Percentiles rank a stretch among this genome's conserved stretches.
These are phyloP conservation scores for Colletotrichum liriopes DNA, from an alignment of 2,329 filamentous ascomycete species.

Conservation along the genomic window DNA sequence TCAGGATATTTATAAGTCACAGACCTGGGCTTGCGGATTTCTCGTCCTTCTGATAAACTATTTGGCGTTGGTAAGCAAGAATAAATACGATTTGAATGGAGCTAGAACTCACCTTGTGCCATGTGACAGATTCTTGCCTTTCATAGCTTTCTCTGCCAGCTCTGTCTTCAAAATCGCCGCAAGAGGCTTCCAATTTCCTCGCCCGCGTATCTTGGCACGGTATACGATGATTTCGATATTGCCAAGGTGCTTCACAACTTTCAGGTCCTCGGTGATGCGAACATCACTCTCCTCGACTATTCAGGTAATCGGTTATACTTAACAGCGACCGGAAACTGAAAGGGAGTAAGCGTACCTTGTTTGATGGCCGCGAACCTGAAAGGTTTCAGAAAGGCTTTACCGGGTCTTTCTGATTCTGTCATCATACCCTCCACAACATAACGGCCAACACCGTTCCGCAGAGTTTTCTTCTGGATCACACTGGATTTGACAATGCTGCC, in stretches of 20 bases:
- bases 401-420: accelerated
- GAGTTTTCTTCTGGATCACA: too few species aligned
- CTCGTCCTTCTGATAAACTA: background rate
- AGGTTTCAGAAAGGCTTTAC: accelerated
- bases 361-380: background rate
- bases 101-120: background rate
- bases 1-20: background rate
- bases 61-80: too few species aligned
- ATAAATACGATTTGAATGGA: accelerated
- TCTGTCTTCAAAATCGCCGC: background rate
- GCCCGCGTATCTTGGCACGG: background rate
- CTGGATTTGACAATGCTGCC: background rate
- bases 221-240: background rate
- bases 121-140: conserved; percentile 12
- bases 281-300: background rate
- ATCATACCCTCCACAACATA: accelerated
- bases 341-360: background rate
- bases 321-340: accelerated
- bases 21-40: accelerated
- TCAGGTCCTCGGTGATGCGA: background rate
- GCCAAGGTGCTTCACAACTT: conserved; percentile 8
- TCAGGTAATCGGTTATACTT: background rate
- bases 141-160: conserved; percentile 11
- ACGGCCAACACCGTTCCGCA: too few species aligned
- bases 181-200: accelerated